Evolutionary conservation across 1,284 basidiomycete species (phyloP).

Genomic region (Papiliotrema fonsecae): DNA sequence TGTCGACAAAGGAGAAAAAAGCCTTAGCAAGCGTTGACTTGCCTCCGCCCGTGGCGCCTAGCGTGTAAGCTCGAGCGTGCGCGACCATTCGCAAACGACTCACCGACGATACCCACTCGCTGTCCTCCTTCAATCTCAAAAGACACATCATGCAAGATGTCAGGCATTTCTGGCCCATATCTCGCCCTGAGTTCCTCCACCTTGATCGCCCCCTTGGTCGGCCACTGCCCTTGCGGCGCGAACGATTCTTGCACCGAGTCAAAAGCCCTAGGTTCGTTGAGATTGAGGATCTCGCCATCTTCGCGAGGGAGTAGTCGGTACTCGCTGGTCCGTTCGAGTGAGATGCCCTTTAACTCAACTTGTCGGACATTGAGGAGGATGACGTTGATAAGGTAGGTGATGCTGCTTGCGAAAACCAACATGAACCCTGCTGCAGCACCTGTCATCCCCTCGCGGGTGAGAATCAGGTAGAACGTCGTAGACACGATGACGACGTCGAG

Average conservation of each 20-base stretch:
- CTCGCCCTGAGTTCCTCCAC: constrained; percentile 45
- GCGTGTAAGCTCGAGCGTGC: neutral
- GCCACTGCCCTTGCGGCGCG: constrained; percentile 51
- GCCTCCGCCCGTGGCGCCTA: constrained; percentile 46
- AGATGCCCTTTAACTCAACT: constrained; percentile 40
- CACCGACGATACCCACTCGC: constrained; percentile 52
- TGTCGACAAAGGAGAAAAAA: constrained; percentile 35
- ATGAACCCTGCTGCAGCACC: constrained; percentile 32
- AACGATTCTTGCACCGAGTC: neutral
- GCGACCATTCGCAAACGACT: too few relatives aligned
- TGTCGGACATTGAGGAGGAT: constrained; percentile 25
- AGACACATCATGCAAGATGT: constrained; percentile 50
- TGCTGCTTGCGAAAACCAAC: constrained; percentile 21
- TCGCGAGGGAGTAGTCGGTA: constrained; percentile 54
- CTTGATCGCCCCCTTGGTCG: constrained; percentile 41
- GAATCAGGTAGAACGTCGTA: constrained; percentile 21
- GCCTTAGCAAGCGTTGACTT: constrained; percentile 41
- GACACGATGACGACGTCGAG: constrained; percentile 18
- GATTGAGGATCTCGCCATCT: constrained; percentile 28
- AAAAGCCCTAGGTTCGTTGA: neutral
- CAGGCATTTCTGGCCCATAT: constrained; percentile 49
- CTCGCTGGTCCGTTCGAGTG: constrained; percentile 62
- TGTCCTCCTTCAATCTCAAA: constrained; percentile 49
- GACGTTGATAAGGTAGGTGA: constrained; percentile 18
- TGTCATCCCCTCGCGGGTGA: constrained; percentile 16